A percentile compares a stretch with the other conserved stretches of the same genome.
Conservation (phyloP, 345 rosid species). For the Eucalyptus marginata region DNA sequence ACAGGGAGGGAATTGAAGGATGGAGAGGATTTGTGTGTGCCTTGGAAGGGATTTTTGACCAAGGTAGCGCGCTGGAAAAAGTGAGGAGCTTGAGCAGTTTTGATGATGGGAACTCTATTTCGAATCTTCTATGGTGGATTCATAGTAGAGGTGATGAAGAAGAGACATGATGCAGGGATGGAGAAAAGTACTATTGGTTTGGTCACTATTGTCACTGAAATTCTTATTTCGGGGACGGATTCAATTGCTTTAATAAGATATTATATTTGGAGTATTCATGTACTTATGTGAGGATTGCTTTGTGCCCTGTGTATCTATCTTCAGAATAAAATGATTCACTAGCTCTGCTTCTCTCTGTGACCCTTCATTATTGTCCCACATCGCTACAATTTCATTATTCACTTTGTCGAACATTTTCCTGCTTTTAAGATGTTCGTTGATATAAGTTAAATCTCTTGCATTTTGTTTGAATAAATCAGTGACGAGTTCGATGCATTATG, state of each 20-base stretch:
- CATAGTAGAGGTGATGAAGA: neutral
- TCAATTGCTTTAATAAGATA: neutral
- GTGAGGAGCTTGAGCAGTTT: constrained; percentile 20
- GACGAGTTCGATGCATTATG: neutral
- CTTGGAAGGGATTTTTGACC: neutral
- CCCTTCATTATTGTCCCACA: neutral
- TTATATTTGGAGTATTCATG: too few relatives aligned
- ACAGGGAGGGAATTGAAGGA: neutral
- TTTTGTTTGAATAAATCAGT: too few relatives aligned
- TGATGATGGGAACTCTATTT: neutral
- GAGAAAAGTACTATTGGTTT: constrained; percentile 1
- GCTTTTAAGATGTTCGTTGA: neutral
- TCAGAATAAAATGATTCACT: neutral
- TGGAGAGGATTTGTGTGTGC: neutral
- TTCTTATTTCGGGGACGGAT: neutral
- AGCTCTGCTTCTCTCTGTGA: neutral
- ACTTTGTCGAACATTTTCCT: neutral
- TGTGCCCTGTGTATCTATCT: neutral
- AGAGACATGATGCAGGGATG: neutral
- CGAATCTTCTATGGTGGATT: neutral
- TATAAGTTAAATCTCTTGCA: neutral
- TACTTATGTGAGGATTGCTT: too few relatives aligned
- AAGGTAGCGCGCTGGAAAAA: neutral
- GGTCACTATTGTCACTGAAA: constrained; percentile 50
- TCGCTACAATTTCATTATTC: neutral